Evolutionary conservation across 208 protist genomes (phyloP), one percentile per base, ranked within the genome.

Genomic region (Trypanosoma melophagium): DNA sequence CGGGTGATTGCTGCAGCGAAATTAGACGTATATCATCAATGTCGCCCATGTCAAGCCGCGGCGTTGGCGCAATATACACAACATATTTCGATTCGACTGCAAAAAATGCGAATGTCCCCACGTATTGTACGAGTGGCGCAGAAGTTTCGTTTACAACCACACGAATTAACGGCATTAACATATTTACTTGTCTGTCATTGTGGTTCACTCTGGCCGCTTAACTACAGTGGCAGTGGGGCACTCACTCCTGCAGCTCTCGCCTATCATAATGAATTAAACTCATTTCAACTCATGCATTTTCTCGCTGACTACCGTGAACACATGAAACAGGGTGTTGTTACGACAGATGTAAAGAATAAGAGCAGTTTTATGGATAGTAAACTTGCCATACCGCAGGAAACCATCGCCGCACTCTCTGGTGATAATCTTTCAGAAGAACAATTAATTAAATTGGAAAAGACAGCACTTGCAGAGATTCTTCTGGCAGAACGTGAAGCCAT

Each of bases 391-490:
- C 84, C 91, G 40, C 76, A 84, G 44, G 91, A 96, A 60, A 77
- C 76, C 3, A 83, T 96, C 24, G 80, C 80, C 7, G 90, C 91
- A 10, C 83, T 97, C 22, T 76, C 80, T 21, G 87, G 87, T 3
- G 75, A 87, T 56, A 75, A 81, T 31, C 73, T 95, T 5, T 86
- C 87, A n/a, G 79, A 92, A 58, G 88, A 91, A 52, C 84, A 95
- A 66, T 69, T 96, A n/a, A 89, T 96, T 50, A 96, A 96, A 71
- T 77, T 97, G 58, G 91, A 97, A 69, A 91, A 90, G 14, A 96
- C 93, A 22, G 77, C 76, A 22, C 79, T 97, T 17, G 75, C 81
- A 21, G 86, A 94, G 28, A 66, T 97, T 28, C 69, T 97, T 53
- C 1, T 73, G 19, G 69, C 45, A 24, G 74, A 70, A 53, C 55